Base-by-base conservation (phyloP, 2,329 filamentous ascomycete species). In the Fusarium luffae region DNA sequence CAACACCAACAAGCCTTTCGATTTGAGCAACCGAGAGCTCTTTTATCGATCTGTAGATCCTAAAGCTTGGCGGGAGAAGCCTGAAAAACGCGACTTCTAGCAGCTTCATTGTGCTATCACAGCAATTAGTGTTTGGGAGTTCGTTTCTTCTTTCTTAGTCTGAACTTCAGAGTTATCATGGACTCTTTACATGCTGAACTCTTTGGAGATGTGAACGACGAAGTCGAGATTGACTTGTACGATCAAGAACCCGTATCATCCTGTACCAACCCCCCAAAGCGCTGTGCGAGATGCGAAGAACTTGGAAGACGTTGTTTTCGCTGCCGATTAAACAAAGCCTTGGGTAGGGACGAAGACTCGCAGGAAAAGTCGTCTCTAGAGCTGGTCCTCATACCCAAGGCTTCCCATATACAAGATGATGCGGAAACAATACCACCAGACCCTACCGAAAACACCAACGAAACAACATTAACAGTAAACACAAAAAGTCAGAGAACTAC, bases 251-350 rank as follows among this genome's bases (percentile, higher is more conserved):
- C 32, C 11, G 40, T 30, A n/a, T 46, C 48, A 18, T 47, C 16
- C 19, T 62, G 48, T 23, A 62, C 41, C 3, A 23, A n/a, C 43
- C 32, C 14, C 43, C 14, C 27, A 42, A 43, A n/a, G 4, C 16
- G 19, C 7, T 55, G 58, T 14, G 16, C 32, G 8, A 47, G 46
- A 30, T 43, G 59, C 40, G 57, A 46, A n/a, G 49, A 61, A 19
- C 46, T 63, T 23, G 30, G 47, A n/a, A 44, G 37, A 21, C 60
- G 34, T 5, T 62, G 48, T 16, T 30, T 41, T 25, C 18, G 21
- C 40, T 62, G 47, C n/a, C 40, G 59, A 27, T 32, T 49, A n/a
- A 50, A 32, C 28, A 27, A 32, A 12, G 14, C 37, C 18, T 44
- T 32, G 19, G 18, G 13, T 2, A 23, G 16, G 12, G 47, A 25